Evolutionary conservation across 208 protist genomes (phyloP), one percentile per base, ranked within the genome.

Genomic region (Trypanosomatidae sp.): DNA sequence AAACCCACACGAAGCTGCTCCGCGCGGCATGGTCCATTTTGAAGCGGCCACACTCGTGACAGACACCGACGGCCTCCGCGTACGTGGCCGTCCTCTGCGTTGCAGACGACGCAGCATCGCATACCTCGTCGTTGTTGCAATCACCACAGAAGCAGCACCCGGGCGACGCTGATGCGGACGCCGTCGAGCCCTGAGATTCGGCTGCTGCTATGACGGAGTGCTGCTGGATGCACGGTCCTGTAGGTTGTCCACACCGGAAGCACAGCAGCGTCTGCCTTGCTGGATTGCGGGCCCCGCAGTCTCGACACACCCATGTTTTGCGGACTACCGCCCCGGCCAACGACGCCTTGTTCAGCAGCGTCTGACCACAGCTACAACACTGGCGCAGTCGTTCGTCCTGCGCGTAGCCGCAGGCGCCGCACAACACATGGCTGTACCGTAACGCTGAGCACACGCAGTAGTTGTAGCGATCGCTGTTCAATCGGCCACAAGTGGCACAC

Each of bases 391-490:
- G 90, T 82, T 97, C 91, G 53, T 95, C 89, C 72, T 97, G 93
- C 8, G 74, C 84, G 79, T 94, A 89, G 19, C 80, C 74, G 71
- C 93, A 97, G 17, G 64, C 44, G 36, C 58, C 68, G 56, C 93
- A 97, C 28, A 88, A 28, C 33, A 95, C 83, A 62, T 94, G 84
- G 17, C 88, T 81, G 74, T 90, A 88, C 22, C 90, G 90, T 72
- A 97, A 77, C 12, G 87, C 79, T 36, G 93, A 93, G 84, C 93
- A 97, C 66, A 90, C 53, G 73, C 93, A 97, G 83, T 95, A 97
- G 77, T 92, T 95, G 80, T 90, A 95, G 59, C 93, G 85, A 77
- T 95, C 91, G 77, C 89, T 97, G 77, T 97, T 97, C 41, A 88
- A 71, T 19, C 91, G 83, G 4, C 89, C 91, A 69, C 93, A 97